phyloP scores from a whole-genome alignment of 495 filamentous ascomycete genomes.

The Aspergillus taichungensis region DNA sequence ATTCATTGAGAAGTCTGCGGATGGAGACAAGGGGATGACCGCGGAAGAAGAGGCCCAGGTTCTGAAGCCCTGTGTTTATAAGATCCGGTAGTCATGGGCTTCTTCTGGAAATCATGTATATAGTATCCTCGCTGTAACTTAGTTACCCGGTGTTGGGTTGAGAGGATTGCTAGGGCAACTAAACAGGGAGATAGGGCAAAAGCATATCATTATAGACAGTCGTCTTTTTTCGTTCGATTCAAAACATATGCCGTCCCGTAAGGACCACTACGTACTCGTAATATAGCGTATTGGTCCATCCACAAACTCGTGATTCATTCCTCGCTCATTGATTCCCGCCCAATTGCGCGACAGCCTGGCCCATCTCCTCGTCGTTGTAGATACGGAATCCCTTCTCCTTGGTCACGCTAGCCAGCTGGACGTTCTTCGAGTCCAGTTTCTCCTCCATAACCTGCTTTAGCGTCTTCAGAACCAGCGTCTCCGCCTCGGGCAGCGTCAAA shows the following conservation, averaged over 20 bases:
- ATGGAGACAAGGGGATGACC: slow-evolving; percentile 43
- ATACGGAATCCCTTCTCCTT: slow-evolving; percentile 97
- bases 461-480: slow-evolving; percentile 92
- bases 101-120: neutral
- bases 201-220: slow-evolving; percentile 11
- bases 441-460: slow-evolving; percentile 99
- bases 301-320: slow-evolving; percentile 4
- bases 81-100: slow-evolving; percentile 55
- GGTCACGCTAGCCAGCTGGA: slow-evolving; percentile 94
- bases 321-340: slow-evolving; percentile 34
- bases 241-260: slow-evolving; percentile 11
- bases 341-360: slow-evolving; percentile 70
- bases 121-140: neutral
- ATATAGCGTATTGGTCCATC: slow-evolving; percentile 5
- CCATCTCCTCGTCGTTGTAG: slow-evolving; percentile 97
- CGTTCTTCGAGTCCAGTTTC: slow-evolving; percentile 97
- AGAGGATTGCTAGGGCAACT: neutral
- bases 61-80: slow-evolving; percentile 96
- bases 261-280: slow-evolving; percentile 1
- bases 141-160: neutral
- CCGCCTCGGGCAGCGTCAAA: slow-evolving; percentile 84
- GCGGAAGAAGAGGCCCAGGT: slow-evolving; percentile 54
- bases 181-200: neutral
- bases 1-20: slow-evolving; percentile 47
- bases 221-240: slow-evolving; percentile 24